These are phyloP conservation scores for Collybia mongolica DNA, from an alignment of 768 basidiomycete species.

Conservation along the genomic window DNA sequence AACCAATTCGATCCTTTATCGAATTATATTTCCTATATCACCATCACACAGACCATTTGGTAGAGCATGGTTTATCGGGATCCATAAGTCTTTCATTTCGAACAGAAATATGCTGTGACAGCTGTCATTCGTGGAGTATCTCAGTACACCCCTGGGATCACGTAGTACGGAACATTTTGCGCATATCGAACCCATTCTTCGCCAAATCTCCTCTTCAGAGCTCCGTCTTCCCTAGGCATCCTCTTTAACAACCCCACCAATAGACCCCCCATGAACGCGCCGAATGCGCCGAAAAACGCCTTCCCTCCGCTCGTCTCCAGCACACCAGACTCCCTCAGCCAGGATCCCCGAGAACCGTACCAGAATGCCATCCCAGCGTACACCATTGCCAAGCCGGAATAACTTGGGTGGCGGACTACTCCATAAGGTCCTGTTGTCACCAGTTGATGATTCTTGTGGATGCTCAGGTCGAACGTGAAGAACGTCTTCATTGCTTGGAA, in stretches of 20 bases:
- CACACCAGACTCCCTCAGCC: background rate
- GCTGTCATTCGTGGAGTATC: no score
- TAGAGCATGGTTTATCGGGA: no score
- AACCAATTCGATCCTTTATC: no score
- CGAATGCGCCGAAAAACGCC: background rate
- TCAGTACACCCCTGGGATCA: slow-evolving; percentile 23
- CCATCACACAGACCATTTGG: no score
- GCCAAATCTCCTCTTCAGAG: slow-evolving; percentile 26
- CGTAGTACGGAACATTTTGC: slow-evolving; percentile 20
- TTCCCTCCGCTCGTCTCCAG: background rate
- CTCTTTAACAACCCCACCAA: no score
- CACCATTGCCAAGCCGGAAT: no score
- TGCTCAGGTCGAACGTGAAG: slow-evolving; percentile 54
- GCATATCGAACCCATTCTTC: slow-evolving; percentile 27
- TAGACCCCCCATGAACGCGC: no score
- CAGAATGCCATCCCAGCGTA: background rate
- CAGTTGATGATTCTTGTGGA: slow-evolving; percentile 43
- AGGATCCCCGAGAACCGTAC: background rate
- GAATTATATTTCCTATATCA: no score
- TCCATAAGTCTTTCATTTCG: no score
- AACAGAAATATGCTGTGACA: no score
- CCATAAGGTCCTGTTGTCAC: slow-evolving; percentile 47
- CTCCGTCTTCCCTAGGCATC: background rate
- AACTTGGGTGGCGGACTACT: no score
- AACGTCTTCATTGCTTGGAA: slow-evolving; percentile 44